phyloP scores from a whole-genome alignment of 2,329 filamentous ascomycete species.

The Penicillium oxalicum region DNA sequence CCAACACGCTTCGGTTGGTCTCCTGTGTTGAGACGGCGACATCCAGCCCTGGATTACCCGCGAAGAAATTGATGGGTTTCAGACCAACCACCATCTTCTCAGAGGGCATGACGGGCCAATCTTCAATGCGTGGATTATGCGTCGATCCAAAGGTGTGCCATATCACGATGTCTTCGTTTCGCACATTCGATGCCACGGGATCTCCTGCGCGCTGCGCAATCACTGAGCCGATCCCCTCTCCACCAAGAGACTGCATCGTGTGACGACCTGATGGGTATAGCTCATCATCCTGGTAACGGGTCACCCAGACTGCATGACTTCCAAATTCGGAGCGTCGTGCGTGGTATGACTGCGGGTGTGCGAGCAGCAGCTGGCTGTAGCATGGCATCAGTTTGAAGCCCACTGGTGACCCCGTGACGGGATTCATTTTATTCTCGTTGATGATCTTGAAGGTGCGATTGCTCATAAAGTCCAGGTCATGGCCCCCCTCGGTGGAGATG shows the following conservation, averaged over 20 bases:
- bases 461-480: slow-evolving; percentile 35
- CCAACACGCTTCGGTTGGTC: slow-evolving; percentile 14
- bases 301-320: slow-evolving; percentile 49
- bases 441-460: slow-evolving; percentile 53
- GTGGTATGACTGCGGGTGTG: slow-evolving; percentile 45
- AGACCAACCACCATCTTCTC: slow-evolving; percentile 21
- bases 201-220: slow-evolving; percentile 20
- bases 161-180: slow-evolving; percentile 32
- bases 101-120: slow-evolving; percentile 36
- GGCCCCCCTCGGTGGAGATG: slow-evolving; percentile 39
- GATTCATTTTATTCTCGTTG: slow-evolving; percentile 47
- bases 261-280: slow-evolving; percentile 46
- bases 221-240: slow-evolving; percentile 19
- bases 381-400: slow-evolving; percentile 50
- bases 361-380: slow-evolving; percentile 52
- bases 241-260: slow-evolving; percentile 43
- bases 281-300: slow-evolving; percentile 46
- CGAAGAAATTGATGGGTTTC: slow-evolving; percentile 21
- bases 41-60: slow-evolving; percentile 17
- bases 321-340: slow-evolving; percentile 47
- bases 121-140: slow-evolving; percentile 39
- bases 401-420: slow-evolving; percentile 47
- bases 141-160: slow-evolving; percentile 38
- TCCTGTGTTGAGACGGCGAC: slow-evolving; percentile 17
- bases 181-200: slow-evolving; percentile 12